Percentiles rank a stretch among this genome's conserved stretches.
phyloP scores from a whole-genome alignment of 2,329 filamentous ascomycete species.

The Fusarium lyarnte region DNA sequence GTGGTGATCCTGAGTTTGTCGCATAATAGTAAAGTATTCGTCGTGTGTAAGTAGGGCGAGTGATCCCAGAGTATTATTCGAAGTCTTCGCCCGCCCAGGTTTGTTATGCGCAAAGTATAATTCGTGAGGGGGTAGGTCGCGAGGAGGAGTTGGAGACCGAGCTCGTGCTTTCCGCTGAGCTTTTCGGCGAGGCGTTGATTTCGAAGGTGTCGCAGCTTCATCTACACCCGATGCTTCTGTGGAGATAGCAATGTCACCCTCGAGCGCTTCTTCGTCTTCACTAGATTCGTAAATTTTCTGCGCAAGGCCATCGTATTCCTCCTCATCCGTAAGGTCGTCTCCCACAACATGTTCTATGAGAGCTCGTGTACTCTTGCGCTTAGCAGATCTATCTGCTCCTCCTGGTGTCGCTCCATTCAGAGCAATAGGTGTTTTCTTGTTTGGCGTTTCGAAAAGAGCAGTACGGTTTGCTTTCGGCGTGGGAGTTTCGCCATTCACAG shows the following conservation, averaged over 20 bases:
- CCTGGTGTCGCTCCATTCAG: conserved; percentile 65
- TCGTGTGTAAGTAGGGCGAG: conserved; percentile 86
- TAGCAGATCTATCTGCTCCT: conserved; percentile 85
- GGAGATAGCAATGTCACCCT: conserved; percentile 32
- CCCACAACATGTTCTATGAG: conserved; percentile 77
- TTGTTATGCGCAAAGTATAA: conserved; percentile 94
- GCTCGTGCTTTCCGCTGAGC: conserved; percentile 43
- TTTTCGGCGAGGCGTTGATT: conserved; percentile 49
- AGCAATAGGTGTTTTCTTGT: conserved; percentile 44
- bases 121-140: conserved; percentile 86
- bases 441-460: conserved; percentile 51
- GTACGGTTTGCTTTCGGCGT: conserved; percentile 52
- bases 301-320: conserved; percentile 75
- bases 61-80: conserved; percentile 82
- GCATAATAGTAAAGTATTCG: conserved; percentile 80
- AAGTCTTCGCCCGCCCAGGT: conserved; percentile 82
- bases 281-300: conserved; percentile 72
- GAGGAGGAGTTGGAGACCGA: conserved; percentile 80
- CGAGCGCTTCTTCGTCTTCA: conserved; percentile 58
- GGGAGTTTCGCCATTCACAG: conserved; percentile 45
- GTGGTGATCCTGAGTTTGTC: conserved; percentile 74
- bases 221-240: conserved; percentile 36
- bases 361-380: conserved; percentile 82
- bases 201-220: conserved; percentile 57
- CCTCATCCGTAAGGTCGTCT: conserved; percentile 74